phyloP scores from a whole-genome alignment of 2,329 filamentous ascomycete genomes.

The Trichophyton mentagrophytes region DNA sequence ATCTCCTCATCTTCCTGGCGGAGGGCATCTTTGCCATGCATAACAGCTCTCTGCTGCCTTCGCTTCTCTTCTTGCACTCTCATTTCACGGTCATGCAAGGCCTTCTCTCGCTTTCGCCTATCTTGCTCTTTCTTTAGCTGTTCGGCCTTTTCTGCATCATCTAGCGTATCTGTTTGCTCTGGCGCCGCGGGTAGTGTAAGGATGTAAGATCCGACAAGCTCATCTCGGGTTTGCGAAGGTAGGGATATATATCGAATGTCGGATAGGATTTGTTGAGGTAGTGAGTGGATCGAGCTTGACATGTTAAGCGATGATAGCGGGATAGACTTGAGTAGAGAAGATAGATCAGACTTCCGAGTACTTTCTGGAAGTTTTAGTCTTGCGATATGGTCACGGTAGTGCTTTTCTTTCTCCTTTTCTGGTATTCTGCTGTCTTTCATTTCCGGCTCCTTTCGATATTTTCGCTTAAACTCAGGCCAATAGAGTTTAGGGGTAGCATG shows the following conservation, averaged over 20 bases:
- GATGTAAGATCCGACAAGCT: conserved; percentile 33
- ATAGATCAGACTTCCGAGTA: conserved; percentile 35
- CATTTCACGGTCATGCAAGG: conserved; percentile 32
- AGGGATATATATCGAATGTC: conserved; percentile 35
- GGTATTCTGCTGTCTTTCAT: conserved; percentile 45
- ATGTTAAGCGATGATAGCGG: conserved; percentile 29
- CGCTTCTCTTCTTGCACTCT: conserved; percentile 33
- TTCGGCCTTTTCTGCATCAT: conserved; percentile 29
- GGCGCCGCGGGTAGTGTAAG: conserved; percentile 31
- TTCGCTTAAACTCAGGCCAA: conserved; percentile 93
- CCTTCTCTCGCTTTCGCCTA: conserved; percentile 33
- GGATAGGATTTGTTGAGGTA: conserved; percentile 31
- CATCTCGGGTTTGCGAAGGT: conserved; percentile 26
- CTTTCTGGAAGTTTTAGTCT: conserved; percentile 36
- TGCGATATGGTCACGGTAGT: conserved; percentile 36
- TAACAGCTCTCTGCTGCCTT: conserved; percentile 27
- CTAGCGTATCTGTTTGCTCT: conserved; percentile 23
- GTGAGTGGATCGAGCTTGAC: conserved; percentile 27
- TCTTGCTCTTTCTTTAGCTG: conserved; percentile 27
- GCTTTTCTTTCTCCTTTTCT: conserved; percentile 39
- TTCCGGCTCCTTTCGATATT: conserved; percentile 65
- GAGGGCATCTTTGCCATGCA: conserved; percentile 31
- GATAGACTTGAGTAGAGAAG: conserved; percentile 32
- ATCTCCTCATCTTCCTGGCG: conserved; percentile 34
- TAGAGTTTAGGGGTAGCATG: conserved; percentile 84